Evolutionary conservation across 73 alveolate species (phyloP), one percentile per base, ranked within the genome.

Genomic region (Symbiodinium pilosum): DNA sequence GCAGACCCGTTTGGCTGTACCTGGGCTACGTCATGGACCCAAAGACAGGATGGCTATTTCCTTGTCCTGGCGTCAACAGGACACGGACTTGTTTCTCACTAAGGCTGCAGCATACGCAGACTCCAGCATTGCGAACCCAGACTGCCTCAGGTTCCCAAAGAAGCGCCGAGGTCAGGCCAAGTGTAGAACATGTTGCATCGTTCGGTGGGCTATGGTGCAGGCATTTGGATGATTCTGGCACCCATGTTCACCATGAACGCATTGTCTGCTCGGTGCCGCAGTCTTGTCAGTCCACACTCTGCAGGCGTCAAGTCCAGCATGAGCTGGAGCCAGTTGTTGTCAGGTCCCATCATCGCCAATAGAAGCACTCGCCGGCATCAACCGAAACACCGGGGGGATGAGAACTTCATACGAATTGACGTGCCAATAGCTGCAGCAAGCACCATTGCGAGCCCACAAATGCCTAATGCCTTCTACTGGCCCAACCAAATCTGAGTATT

Each of bases 51-150:
- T n/a, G 43, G 28, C 20, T 7, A 0, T 2, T 18, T 0, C n/a
- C 18, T 21, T 32, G 0, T 20, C 34, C 28, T 1, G 56, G n/a
- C n/a, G n/a, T n/a, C n/a, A n/a, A n/a, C n/a, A n/a, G n/a, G n/a
- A n/a, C n/a, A n/a, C n/a, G n/a, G n/a, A n/a, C n/a, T n/a, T n/a
- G n/a, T n/a, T n/a, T n/a, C 43, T 87, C 84, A 73, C 93, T 99
- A 38, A 87, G 84, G 64, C 41, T 77, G 56, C 99, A 32, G 88
- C 99, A 81, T 98, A 93, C n/a, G 99, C 99, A 11, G 99, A 88
- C 87, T 98, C 99, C 43, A 98, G 68, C 88, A 98, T 86, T 42
- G 99, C 99, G 43, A 98, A 98, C 30, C 99, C 99, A 28, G 99
- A 83, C 85, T 98, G 99, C 95, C 95, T 89, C 21, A 34, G 28